Percentiles rank a stretch among this genome's conserved stretches.
Evolutionary conservation across 352 stramenopile genomes (phyloP).

Genomic region (Phytophthora brassicae): DNA sequence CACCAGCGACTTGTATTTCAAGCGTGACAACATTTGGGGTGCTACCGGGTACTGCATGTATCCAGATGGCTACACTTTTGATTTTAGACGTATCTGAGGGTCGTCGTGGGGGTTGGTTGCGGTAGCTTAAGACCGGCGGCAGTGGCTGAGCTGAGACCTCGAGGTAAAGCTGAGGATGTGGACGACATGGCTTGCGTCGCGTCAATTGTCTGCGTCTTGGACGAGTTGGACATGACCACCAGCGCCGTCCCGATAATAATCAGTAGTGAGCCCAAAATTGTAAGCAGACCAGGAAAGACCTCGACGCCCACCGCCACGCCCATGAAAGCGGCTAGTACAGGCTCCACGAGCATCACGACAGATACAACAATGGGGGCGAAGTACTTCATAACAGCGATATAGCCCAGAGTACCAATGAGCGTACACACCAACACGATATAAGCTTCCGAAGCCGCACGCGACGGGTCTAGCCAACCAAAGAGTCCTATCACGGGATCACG

Average conservation of each 20-base stretch:
- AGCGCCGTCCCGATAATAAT: slow-evolving; percentile 72
- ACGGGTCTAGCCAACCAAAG: slow-evolving; percentile 84
- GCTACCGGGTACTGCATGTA: too few relatives aligned
- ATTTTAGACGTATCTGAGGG: slow-evolving; percentile 33
- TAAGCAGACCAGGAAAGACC: slow-evolving; percentile 71
- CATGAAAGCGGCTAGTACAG: slow-evolving; percentile 74
- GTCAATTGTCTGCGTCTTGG: slow-evolving; percentile 82
- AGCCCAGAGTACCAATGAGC: slow-evolving; percentile 83
- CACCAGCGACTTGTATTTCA: background rate
- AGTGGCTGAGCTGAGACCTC: slow-evolving; percentile 35
- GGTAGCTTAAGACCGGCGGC: slow-evolving; percentile 24
- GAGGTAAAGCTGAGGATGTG: slow-evolving; percentile 46
- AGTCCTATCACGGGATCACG: slow-evolving; percentile 70
- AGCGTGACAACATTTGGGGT: too few relatives aligned
- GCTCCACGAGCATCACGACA: slow-evolving; percentile 90
- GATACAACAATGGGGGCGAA: slow-evolving; percentile 90
- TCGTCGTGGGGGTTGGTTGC: slow-evolving; percentile 16
- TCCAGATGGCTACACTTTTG: too few relatives aligned
- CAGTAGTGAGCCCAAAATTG: slow-evolving; percentile 57
- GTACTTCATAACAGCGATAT: slow-evolving; percentile 91
- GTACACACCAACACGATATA: slow-evolving; percentile 89
- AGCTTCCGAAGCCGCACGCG: slow-evolving; percentile 66
- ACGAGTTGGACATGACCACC: slow-evolving; percentile 75
- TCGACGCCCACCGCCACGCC: slow-evolving; percentile 75
- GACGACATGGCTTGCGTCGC: slow-evolving; percentile 72